Evolutionary conservation across 495 filamentous ascomycete genomes (phyloP).

Genomic region (Podospora comata): DNA sequence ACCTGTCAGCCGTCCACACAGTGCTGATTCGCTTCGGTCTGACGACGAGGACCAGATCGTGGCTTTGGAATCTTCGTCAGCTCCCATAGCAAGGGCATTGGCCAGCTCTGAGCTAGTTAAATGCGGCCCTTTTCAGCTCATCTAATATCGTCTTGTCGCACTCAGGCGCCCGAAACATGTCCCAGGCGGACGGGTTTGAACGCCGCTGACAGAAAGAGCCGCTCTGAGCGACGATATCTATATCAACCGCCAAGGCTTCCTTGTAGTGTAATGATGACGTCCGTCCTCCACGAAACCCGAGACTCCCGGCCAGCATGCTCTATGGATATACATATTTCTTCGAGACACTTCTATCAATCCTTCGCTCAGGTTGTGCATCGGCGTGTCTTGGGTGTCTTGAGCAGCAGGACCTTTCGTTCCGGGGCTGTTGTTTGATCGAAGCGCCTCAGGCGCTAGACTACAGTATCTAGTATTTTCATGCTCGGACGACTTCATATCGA

Average conservation of each 20-base stretch:
- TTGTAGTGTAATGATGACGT: not conserved
- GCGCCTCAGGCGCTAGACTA: not conserved
- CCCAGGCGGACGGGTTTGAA: not conserved
- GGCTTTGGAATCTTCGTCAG: not conserved
- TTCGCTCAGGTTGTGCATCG: not conserved
- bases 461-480: too few species aligned
- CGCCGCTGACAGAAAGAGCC: not conserved
- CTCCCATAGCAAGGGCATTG: not conserved
- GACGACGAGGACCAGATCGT: not conserved
- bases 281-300: not conserved
- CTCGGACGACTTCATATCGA: not conserved
- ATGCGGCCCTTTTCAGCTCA: not conserved
- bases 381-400: not conserved
- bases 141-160: too few species aligned
- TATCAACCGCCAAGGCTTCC: not conserved
- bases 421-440: not conserved
- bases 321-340: not conserved
- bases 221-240: not conserved
- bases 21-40: not conserved
- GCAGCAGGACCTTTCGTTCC: not conserved
- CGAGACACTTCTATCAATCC: not conserved
- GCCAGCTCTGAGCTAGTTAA: not conserved
- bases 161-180: too few species aligned
- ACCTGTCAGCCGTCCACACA: not conserved
- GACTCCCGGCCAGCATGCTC: not conserved